A percentile compares a stretch with the other conserved stretches of the same genome.
These are phyloP conservation scores for Mangifera indica DNA, from an alignment of 345 rosid genomes.

Conservation along the genomic window DNA sequence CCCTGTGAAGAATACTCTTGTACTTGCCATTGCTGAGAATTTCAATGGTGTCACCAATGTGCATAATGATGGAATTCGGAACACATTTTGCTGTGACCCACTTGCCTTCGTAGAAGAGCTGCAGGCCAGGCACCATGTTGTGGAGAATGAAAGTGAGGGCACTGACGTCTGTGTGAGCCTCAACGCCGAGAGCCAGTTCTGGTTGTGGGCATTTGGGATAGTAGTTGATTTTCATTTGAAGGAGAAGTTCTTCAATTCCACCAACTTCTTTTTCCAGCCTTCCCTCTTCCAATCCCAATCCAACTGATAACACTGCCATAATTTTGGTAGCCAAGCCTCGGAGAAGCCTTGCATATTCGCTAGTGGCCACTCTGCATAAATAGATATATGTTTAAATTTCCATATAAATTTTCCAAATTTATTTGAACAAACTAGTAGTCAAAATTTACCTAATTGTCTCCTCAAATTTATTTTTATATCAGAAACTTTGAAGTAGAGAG, in stretches of 20 bases:
- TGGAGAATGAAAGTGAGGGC: slow-evolving; percentile 95
- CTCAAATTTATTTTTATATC: too few species aligned
- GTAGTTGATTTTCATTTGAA: slow-evolving; percentile 90
- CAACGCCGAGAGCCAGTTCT: slow-evolving; percentile 92
- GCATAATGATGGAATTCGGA: slow-evolving; percentile 92
- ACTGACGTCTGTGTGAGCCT: slow-evolving; percentile 88
- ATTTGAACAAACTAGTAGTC: too few species aligned
- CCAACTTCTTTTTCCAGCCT: slow-evolving; percentile 88
- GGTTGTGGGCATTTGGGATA: slow-evolving; percentile 97
- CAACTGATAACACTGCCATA: slow-evolving; percentile 58
- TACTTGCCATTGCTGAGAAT: slow-evolving; percentile 88
- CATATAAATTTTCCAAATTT: too few species aligned
- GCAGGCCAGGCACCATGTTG: slow-evolving; percentile 98
- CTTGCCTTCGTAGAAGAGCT: slow-evolving; percentile 75
- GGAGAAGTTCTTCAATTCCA: slow-evolving; percentile 76
- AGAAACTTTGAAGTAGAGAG: too few species aligned
- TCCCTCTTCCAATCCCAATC: slow-evolving; percentile 79
- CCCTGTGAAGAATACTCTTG: slow-evolving; percentile 93
- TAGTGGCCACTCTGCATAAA: slow-evolving; percentile 58
- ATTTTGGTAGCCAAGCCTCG: slow-evolving; percentile 63
- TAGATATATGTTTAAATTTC: neutral
- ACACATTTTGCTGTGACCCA: slow-evolving; percentile 94
- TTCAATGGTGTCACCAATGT: slow-evolving; percentile 87
- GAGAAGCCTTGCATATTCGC: slow-evolving; percentile 82
- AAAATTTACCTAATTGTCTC: too few species aligned